phyloP scores from a whole-genome alignment of 2,329 filamentous ascomycete species.

The Botrytis tulipae region DNA sequence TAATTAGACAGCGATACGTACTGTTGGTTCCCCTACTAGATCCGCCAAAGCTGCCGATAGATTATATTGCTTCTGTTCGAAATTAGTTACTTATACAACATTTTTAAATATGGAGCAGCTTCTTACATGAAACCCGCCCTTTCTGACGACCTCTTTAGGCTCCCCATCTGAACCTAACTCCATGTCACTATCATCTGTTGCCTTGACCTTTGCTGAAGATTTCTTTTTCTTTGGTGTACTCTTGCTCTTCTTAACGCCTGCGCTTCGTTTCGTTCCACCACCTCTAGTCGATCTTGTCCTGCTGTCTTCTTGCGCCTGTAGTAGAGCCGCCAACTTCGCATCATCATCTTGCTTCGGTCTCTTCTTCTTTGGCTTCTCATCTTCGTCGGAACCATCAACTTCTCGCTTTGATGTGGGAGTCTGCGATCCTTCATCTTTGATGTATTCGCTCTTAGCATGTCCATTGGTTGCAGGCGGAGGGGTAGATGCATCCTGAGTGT shows the following conservation, averaged over 20 bases:
- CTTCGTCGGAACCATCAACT: constrained; percentile 26
- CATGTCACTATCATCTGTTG: constrained; percentile 77
- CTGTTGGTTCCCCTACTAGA: constrained; percentile 67
- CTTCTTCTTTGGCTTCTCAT: constrained; percentile 51
- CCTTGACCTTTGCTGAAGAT: constrained; percentile 70
- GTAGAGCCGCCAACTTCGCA: constrained; percentile 78
- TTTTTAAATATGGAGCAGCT: constrained; percentile 34
- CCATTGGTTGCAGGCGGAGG: constrained; percentile 18
- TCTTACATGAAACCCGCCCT: constrained; percentile 83
- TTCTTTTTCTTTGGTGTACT: constrained; percentile 68
- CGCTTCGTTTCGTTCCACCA: constrained; percentile 54
- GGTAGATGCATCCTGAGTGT: constrained; percentile 19
- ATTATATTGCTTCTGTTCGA: constrained; percentile 65
- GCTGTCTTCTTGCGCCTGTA: constrained; percentile 91
- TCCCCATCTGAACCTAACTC: constrained; percentile 59
- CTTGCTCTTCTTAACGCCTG: constrained; percentile 58
- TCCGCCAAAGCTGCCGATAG: constrained; percentile 69
- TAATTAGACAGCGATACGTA: constrained; percentile 42
- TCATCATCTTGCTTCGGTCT: constrained; percentile 72
- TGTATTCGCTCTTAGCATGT: constrained; percentile 10
- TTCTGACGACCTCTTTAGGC: constrained; percentile 64
- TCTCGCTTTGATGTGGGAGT: constrained; percentile 3
- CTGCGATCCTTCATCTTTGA: constrained; percentile 26
- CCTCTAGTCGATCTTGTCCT: constrained; percentile 70
- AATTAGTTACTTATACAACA: not conserved